These are phyloP conservation scores for Mallotus repandus DNA, from an alignment of 441 rosid genomes.

Conservation along the genomic window DNA sequence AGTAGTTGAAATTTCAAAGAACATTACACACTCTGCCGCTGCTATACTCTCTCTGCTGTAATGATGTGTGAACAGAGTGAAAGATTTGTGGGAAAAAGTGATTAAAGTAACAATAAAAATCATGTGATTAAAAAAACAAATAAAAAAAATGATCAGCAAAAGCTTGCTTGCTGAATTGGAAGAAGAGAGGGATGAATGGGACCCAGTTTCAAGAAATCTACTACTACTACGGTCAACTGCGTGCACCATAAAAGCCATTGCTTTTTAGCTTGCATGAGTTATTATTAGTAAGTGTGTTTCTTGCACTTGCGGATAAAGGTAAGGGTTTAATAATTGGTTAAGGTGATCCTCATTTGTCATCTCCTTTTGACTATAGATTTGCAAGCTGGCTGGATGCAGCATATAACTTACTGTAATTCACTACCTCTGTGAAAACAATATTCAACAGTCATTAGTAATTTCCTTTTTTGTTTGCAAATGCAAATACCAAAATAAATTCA, in stretches of 20 bases:
- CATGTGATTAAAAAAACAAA: background rate
- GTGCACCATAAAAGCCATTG: conserved; percentile 4
- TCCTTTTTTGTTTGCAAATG: too few species aligned
- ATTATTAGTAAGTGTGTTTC: background rate
- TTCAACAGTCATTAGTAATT: too few species aligned
- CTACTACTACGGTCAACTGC: conserved; percentile 21
- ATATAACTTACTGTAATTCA: too few species aligned
- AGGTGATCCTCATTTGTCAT: background rate
- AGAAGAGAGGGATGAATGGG: background rate
- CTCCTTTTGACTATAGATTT: too few species aligned
- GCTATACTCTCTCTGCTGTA: background rate
- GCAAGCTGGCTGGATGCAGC: too few species aligned
- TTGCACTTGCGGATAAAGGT: background rate
- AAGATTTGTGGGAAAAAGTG: background rate
- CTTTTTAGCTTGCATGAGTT: background rate
- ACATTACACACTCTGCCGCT: conserved; percentile 18
- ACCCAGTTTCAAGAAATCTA: conserved; percentile 17
- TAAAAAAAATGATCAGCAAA: background rate
- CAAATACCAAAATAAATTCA: too few species aligned
- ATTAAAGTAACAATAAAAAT: background rate
- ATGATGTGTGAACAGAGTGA: conserved; percentile 20
- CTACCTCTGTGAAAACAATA: too few species aligned
- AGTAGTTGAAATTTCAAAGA: conserved; percentile 8
- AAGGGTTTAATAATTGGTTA: background rate
- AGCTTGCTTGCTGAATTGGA: background rate